Evolutionary conservation across 2,329 filamentous ascomycete species (phyloP).

Genomic region (Cordyceps farinosa): DNA sequence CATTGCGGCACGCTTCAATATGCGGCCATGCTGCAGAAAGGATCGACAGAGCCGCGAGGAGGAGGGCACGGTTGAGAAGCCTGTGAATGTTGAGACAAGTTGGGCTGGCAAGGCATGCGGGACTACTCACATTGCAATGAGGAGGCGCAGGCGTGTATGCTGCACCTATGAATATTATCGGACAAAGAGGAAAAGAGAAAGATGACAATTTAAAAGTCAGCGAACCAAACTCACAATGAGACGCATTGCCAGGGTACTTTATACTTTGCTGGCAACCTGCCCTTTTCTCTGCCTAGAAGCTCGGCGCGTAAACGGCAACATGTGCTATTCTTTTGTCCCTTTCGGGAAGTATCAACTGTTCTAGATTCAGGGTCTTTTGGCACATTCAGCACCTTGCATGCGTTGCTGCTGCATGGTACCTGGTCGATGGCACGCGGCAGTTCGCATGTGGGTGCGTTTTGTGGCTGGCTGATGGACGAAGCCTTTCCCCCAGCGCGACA

Average conservation of each 20-base stretch:
- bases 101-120: neutral
- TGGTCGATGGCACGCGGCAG: neutral
- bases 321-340: neutral
- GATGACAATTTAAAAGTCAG: neutral
- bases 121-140: neutral
- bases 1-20: constrained; percentile 15
- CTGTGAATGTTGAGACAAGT: neutral
- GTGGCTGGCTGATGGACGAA: constrained; percentile 9
- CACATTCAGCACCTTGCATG: neutral
- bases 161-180: neutral
- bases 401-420: neutral
- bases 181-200: neutral
- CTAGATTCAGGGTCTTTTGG: neutral
- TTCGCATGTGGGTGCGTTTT: neutral
- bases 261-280: neutral
- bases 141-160: neutral
- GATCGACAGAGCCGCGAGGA: neutral
- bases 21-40: constrained; percentile 10
- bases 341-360: neutral
- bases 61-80: neutral
- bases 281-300: neutral
- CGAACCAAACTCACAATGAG: neutral
- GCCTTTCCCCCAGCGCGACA: neutral
- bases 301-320: neutral
- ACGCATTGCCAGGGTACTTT: neutral